Evolutionary conservation across 306 rosid species (phyloP).

Genomic region (Fragaria nilgerrensis): DNA sequence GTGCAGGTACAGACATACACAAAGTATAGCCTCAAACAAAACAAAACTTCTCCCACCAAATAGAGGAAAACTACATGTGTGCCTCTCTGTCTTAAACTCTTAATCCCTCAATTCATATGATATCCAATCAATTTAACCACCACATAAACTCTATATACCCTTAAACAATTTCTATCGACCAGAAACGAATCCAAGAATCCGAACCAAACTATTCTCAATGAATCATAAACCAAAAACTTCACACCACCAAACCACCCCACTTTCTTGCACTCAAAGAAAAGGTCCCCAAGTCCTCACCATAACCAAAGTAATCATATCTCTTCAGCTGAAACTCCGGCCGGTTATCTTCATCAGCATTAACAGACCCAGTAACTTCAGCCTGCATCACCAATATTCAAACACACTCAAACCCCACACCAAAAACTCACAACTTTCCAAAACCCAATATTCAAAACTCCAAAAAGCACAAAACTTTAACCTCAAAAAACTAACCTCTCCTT

Average conservation of each 20-base stretch:
- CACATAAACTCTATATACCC: background rate
- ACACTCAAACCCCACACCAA: background rate
- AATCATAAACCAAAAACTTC: background rate
- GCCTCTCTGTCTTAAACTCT: constrained; percentile 1
- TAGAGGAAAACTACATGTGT: background rate
- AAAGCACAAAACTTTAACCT: background rate
- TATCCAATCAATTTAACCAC: background rate
- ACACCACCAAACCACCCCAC: too few relatives aligned
- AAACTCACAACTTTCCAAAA: background rate
- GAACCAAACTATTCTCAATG: background rate
- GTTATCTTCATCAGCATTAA: constrained; percentile 47
- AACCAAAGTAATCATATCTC: constrained; percentile 82
- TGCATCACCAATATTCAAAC: constrained; percentile 22
- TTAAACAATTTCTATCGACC: background rate
- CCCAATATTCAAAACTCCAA: background rate
- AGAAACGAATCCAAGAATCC: background rate
- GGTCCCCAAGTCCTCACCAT: constrained; percentile 43
- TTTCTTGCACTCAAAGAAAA: background rate
- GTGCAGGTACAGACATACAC: background rate
- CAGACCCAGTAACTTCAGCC: constrained; percentile 75
- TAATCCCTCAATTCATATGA: background rate
- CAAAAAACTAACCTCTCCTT: constrained; percentile 72
- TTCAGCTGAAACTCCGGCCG: constrained; percentile 69
- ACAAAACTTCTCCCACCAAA: background rate
- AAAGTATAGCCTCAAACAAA: background rate